Evolutionary conservation across 129 eudicot species (phyloP).

Genomic region (Helianthus annuus): HanXRQr2.0-SUNRISE NC_035438.2:77927161-77927660

Average conservation of each 20-base stretch:
- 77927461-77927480: conserved; percentile 63
- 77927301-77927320: conserved; percentile 93
- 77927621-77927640: background rate
- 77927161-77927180: conserved; percentile 83
- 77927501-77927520: conserved; percentile 18
- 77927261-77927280: conserved; percentile 90
- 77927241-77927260: conserved; percentile 98
- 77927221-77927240: conserved; percentile 66
- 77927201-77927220: conserved; percentile 93
- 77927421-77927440: background rate
- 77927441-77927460: conserved; percentile 32
- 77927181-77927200: conserved; percentile 95
- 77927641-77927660: background rate
- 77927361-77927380: background rate
- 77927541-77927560: background rate
- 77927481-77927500: conserved; percentile 42
- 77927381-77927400: background rate
- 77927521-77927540: conserved; percentile 34
- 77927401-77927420: background rate
- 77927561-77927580: background rate
- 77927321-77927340: conserved; percentile 91
- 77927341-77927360: conserved; percentile 78
- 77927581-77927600: background rate
- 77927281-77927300: conserved; percentile 91
- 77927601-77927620: background rate